Percentiles rank a stretch among this genome's conserved stretches.
These are phyloP conservation scores for Paraphaeosphaeria minitans DNA, from an alignment of 2,329 filamentous ascomycete species.

Conservation along the genomic window DNA sequence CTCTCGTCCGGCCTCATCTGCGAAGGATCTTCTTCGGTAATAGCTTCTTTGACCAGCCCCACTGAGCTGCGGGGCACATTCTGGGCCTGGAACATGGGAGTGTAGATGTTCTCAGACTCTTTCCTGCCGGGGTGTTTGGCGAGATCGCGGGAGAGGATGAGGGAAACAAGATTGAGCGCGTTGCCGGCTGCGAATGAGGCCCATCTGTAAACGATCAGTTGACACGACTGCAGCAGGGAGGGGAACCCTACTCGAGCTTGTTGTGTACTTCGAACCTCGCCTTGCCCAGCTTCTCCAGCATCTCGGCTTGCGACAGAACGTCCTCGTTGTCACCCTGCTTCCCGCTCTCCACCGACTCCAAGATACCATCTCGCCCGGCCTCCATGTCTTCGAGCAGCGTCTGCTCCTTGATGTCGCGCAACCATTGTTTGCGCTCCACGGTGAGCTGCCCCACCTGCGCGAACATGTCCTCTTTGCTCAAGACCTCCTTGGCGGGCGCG, in stretches of 20 bases:
- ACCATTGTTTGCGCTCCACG: slow-evolving; percentile 72
- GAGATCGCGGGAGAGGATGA: slow-evolving; percentile 38
- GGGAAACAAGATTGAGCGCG: slow-evolving; percentile 40
- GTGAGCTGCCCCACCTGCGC: slow-evolving; percentile 82
- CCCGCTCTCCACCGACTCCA: slow-evolving; percentile 50
- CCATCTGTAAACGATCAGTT: slow-evolving; percentile 30
- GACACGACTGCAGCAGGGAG: slow-evolving; percentile 43
- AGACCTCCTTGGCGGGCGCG: slow-evolving; percentile 54
- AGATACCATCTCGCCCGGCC: slow-evolving; percentile 46
- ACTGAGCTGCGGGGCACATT: slow-evolving; percentile 47
- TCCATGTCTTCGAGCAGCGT: slow-evolving; percentile 72
- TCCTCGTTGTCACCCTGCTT: slow-evolving; percentile 52
- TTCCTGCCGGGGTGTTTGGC: slow-evolving; percentile 28
- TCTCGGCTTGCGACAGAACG: slow-evolving; percentile 40
- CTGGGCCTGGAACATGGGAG: slow-evolving; percentile 31
- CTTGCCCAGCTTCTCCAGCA: slow-evolving; percentile 47
- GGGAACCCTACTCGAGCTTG: slow-evolving; percentile 55
- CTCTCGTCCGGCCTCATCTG: slow-evolving; percentile 21
- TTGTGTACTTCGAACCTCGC: slow-evolving; percentile 49
- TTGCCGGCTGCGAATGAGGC: slow-evolving; percentile 38
- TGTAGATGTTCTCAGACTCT: slow-evolving; percentile 31
- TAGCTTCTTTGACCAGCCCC: slow-evolving; percentile 32
- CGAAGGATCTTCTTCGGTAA: slow-evolving; percentile 20
- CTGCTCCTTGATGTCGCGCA: slow-evolving; percentile 78
- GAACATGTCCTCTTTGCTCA: slow-evolving; percentile 60